A percentile compares a stretch with the other conserved stretches of the same genome.
phyloP scores from a whole-genome alignment of 257 asterid genomes.

The Forsythia viridissima region DNA sequence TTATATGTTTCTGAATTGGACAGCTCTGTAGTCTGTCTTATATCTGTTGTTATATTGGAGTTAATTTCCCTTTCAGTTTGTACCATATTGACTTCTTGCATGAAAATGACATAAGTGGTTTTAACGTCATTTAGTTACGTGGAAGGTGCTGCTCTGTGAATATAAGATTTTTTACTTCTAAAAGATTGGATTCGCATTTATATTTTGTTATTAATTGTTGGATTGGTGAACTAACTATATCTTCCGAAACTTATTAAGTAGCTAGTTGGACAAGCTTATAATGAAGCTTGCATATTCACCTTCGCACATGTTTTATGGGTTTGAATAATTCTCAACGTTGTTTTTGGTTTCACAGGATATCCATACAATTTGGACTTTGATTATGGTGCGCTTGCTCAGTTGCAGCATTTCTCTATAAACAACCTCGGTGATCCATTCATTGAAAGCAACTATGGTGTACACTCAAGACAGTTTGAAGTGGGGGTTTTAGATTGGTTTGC shows the following conservation, averaged over 20 bases:
- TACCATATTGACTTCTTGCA: neutral
- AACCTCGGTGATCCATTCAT: conserved; percentile 96
- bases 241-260: conserved; percentile 4
- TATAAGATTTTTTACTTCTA: neutral
- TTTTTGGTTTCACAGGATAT: conserved; percentile 59
- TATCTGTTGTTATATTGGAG: neutral
- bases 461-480: conserved; percentile 95
- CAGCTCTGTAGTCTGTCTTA: neutral
- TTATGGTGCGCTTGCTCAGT: conserved; percentile 81
- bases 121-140: neutral
- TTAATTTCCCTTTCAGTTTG: neutral
- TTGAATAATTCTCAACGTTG: conserved; percentile 4
- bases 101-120: neutral
- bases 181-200: neutral
- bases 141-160: neutral
- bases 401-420: conserved; percentile 95
- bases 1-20: neutral
- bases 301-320: neutral
- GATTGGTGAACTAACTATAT: neutral
- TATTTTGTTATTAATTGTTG: conserved; percentile 8
- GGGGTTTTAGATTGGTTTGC: conserved; percentile 98
- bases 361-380: conserved; percentile 96
- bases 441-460: conserved; percentile 95
- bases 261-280: conserved; percentile 14
- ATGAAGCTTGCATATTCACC: neutral